Percentiles rank a stretch among this genome's conserved stretches.
Conservation (phyloP, 495 filamentous ascomycete species). For the Evernia prunastri region DNA sequence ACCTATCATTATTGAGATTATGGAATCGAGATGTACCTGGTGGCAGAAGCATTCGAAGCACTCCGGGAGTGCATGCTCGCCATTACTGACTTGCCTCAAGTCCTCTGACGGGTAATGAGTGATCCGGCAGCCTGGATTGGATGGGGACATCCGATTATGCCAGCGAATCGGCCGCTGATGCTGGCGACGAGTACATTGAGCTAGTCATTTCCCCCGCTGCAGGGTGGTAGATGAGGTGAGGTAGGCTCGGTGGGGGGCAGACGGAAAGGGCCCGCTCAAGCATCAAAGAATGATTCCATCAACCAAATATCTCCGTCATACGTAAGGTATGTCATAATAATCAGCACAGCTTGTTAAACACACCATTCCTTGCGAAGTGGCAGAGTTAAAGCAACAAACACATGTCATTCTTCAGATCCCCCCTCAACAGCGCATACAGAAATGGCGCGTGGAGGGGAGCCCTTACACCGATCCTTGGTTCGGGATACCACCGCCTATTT, state of each 20-base stretch:
- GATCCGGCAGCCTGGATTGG: not conserved
- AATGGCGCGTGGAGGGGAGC: slow-evolving; percentile 16
- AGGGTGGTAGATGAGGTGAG: not conserved
- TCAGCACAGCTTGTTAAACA: not conserved
- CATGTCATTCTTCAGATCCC: not conserved
- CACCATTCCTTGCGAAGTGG: not conserved
- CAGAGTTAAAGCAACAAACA: not conserved
- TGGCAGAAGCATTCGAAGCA: not conserved
- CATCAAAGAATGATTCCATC: not conserved
- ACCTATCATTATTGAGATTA: too few species aligned
- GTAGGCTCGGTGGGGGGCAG: not conserved
- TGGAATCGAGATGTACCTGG: not conserved
- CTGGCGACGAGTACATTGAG: not conserved
- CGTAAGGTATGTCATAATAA: not conserved
- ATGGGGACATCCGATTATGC: not conserved
- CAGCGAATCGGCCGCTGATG: not conserved
- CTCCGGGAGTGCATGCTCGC: not conserved
- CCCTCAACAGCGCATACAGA: not conserved
- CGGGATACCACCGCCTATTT: slow-evolving; percentile 53
- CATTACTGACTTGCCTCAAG: not conserved
- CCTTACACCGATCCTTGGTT: not conserved
- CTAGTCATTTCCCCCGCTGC: not conserved
- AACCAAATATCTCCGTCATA: not conserved
- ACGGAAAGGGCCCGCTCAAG: not conserved
- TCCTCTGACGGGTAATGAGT: not conserved